These are phyloP conservation scores for Adansonia grandidieri DNA, from an alignment of 441 rosid species.

Conservation along the genomic window DNA sequence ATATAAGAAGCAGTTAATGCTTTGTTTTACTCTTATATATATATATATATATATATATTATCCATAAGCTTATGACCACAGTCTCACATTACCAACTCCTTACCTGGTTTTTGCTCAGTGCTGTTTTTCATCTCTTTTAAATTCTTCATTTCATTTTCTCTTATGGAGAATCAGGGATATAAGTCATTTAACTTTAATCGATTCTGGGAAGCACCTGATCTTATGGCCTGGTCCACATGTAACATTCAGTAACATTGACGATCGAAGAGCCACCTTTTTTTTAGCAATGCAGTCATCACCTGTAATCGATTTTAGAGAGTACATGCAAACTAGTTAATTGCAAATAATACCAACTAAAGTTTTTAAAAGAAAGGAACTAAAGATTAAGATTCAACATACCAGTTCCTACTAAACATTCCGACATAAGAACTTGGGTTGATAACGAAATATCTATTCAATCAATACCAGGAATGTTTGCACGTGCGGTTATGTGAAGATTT, in stretches of 20 bases:
- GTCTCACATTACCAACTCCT: neutral
- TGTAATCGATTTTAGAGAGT: neutral
- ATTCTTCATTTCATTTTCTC: neutral
- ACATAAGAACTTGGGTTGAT: slow-evolving; percentile 31
- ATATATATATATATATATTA: neutral
- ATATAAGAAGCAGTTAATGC: neutral
- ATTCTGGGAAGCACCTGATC: neutral
- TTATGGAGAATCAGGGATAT: neutral
- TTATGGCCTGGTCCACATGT: no score
- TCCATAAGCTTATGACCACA: neutral
- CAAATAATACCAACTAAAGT: no score
- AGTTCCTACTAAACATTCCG: slow-evolving; percentile 34
- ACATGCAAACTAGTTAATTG: no score
- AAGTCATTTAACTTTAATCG: neutral
- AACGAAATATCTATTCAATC: slow-evolving; percentile 42
- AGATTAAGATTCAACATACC: slow-evolving; percentile 21
- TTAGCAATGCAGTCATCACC: slow-evolving; percentile 52
- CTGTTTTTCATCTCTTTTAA: neutral
- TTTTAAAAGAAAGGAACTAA: neutral
- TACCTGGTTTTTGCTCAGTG: neutral
- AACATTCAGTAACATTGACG: no score
- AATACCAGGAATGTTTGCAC: slow-evolving; percentile 45
- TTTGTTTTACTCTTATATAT: neutral
- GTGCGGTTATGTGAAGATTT: slow-evolving; percentile 39
- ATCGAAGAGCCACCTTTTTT: no score